Evolutionary conservation across 257 asterid species (phyloP).

Genomic region (Datura wrightii): DNA sequence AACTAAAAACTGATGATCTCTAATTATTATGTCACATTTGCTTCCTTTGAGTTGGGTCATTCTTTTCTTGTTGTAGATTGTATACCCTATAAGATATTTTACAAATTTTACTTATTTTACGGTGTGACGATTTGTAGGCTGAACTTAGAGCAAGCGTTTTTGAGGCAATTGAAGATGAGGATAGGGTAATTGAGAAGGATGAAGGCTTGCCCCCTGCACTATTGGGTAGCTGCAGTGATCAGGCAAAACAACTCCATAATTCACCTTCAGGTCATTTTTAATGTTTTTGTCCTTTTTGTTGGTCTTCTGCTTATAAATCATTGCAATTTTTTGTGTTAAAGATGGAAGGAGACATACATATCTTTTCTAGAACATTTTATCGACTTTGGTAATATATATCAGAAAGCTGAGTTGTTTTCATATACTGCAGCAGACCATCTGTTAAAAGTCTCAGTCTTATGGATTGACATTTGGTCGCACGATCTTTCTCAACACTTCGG

Average conservation of each 20-base stretch:
- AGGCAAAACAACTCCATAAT: conserved; percentile 91
- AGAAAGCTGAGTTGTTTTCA: neutral
- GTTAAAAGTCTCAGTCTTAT: neutral
- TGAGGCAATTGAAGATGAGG: conserved; percentile 98
- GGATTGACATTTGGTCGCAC: neutral
- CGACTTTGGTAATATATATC: conserved; percentile 19
- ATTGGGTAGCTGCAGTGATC: conserved; percentile 97
- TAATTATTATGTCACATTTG: neutral
- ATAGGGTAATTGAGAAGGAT: conserved; percentile 73
- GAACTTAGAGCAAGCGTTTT: conserved; percentile 97
- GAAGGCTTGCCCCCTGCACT: conserved; percentile 92
- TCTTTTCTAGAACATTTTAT: conserved; percentile 7
- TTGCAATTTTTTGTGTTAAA: neutral
- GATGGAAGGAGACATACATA: neutral
- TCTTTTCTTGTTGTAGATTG: conserved; percentile 17
- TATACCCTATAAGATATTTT: neutral
- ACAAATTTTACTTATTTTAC: neutral
- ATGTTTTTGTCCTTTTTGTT: neutral
- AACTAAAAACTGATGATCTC: conserved; percentile 20
- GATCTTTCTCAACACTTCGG: neutral
- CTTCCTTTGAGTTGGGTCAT: neutral
- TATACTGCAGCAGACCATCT: neutral
- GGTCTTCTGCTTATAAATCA: conserved; percentile 18
- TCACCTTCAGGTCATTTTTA: conserved; percentile 77
- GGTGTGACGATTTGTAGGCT: conserved; percentile 58